A percentile compares a stretch with the other conserved stretches of the same genome.
Evolutionary conservation across 176 grass and related monocot species (phyloP).

Genomic region (Aegilops sharonensis): DNA sequence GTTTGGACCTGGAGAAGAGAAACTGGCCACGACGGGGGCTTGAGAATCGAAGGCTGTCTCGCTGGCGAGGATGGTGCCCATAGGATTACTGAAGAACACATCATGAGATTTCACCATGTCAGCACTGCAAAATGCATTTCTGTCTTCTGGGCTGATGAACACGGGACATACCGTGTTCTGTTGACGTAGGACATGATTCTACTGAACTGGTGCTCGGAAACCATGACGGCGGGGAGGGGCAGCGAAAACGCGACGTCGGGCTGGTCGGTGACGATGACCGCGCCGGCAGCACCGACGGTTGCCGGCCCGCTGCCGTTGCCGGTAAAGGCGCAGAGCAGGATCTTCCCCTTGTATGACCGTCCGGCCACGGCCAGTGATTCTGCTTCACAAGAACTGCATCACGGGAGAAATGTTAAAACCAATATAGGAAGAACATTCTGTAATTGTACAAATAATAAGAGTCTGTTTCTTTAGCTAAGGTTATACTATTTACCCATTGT

Average conservation of each 20-base stretch:
- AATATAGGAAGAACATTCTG: background rate
- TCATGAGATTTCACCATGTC: background rate
- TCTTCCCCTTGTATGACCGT: slow-evolving; percentile 24
- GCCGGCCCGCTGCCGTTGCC: background rate
- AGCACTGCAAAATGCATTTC: background rate
- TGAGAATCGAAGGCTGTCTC: background rate
- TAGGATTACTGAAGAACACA: slow-evolving; percentile 27
- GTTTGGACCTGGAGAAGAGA: slow-evolving; percentile 59
- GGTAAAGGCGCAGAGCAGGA: background rate
- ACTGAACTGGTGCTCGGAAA: background rate
- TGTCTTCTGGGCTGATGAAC: background rate
- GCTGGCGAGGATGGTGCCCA: slow-evolving; percentile 33
- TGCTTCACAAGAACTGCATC: slow-evolving; percentile 12
- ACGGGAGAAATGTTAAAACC: background rate
- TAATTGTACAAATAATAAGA: background rate
- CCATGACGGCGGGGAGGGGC: background rate
- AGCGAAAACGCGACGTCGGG: background rate
- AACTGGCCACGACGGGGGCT: slow-evolving; percentile 30
- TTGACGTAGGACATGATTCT: slow-evolving; percentile 26
- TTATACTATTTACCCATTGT: background rate
- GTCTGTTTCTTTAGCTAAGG: background rate
- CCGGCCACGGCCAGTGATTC: background rate
- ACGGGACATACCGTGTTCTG: background rate
- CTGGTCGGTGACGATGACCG: background rate
- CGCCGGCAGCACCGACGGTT: background rate